phyloP scores from a whole-genome alignment of 208 protist species.

The Phytomonas francai region DNA sequence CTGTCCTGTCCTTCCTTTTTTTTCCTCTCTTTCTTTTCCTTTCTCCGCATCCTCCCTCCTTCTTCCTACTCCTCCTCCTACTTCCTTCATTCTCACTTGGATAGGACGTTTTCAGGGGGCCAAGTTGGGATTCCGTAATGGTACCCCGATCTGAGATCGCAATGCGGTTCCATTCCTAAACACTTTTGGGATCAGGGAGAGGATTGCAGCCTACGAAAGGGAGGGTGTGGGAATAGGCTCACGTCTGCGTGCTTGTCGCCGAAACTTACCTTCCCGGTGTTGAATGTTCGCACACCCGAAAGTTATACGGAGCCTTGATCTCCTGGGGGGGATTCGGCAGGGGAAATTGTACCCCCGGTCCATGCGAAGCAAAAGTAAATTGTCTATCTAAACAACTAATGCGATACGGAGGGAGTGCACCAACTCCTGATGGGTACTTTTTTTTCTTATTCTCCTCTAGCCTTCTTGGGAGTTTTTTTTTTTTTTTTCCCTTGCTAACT shows the following conservation, averaged over 20 bases:
- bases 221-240: not conserved
- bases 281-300: not conserved
- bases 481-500: constrained; percentile 4
- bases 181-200: not conserved
- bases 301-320: not conserved
- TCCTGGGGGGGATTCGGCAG: not conserved
- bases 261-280: not conserved
- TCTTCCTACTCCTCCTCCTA: constrained; percentile 3
- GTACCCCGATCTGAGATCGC: not conserved
- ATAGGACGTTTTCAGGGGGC: not conserved
- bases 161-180: not conserved
- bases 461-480: constrained; percentile 4
- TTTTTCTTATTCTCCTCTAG: not conserved
- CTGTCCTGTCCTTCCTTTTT: constrained; percentile 4
- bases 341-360: not conserved
- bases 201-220: not conserved
- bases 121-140: not conserved
- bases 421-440: not conserved
- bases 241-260: not conserved
- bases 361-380: not conserved
- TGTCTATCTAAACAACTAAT: not conserved
- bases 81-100: not conserved
- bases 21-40: constrained; percentile 9
- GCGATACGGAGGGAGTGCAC: not conserved
- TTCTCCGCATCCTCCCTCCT: constrained; percentile 9